phyloP scores from a whole-genome alignment of 495 filamentous ascomycete genomes.

The Penicillium bovifimosum region DNA sequence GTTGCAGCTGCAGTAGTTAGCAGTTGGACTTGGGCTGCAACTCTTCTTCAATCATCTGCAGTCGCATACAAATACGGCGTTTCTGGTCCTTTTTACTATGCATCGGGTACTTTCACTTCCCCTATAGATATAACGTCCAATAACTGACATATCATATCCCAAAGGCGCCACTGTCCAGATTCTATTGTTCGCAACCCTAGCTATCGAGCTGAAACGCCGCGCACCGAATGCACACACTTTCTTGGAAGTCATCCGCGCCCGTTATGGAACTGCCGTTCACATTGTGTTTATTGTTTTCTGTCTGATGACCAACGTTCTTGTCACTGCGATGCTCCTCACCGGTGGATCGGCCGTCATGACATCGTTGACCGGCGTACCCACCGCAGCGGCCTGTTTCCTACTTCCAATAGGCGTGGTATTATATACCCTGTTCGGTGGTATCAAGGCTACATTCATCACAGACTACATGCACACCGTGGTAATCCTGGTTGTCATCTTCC shows the following conservation, averaged over 20 bases:
- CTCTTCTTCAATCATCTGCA: constrained; percentile 65
- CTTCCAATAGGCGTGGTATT: constrained; percentile 79
- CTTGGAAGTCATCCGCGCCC: constrained; percentile 65
- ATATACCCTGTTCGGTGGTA: constrained; percentile 75
- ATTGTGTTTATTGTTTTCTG: constrained; percentile 76
- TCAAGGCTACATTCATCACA: constrained; percentile 72
- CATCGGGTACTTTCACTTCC: constrained; percentile 32
- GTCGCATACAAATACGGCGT: constrained; percentile 92
- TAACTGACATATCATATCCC: not conserved
- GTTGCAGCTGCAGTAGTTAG: constrained; percentile 95
- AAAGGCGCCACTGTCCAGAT: constrained; percentile 55
- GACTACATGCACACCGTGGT: constrained; percentile 85
- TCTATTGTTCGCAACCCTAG: constrained; percentile 85
- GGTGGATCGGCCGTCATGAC: constrained; percentile 85
- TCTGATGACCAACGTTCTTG: constrained; percentile 75
- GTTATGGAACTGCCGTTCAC: constrained; percentile 61
- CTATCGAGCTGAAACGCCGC: constrained; percentile 86
- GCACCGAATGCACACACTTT: constrained; percentile 86
- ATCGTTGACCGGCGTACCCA: constrained; percentile 79
- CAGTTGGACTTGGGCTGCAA: constrained; percentile 82
- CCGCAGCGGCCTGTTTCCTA: constrained; percentile 85
- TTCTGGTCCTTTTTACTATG: constrained; percentile 91
- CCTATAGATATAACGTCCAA: not conserved
- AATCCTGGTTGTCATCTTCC: constrained; percentile 81
- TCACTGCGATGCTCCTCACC: constrained; percentile 89